Evolutionary conservation across 2,329 filamentous ascomycete species (phyloP), one percentile per base, ranked within the genome.

Genomic region (Ceratocystis huliohia): DNA sequence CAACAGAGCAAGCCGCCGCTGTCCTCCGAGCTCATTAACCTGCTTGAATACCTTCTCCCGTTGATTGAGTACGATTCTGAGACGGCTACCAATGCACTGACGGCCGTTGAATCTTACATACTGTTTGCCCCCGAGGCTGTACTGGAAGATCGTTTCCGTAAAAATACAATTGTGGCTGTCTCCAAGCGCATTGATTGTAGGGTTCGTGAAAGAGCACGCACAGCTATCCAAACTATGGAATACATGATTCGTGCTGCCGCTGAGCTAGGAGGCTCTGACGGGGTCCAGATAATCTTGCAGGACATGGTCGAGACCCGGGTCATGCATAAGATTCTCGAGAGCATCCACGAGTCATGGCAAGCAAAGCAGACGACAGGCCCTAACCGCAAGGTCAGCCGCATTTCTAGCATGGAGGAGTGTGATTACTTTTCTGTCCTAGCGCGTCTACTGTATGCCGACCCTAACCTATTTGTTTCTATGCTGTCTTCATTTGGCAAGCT

Each of bases 401-500:
- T 96, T 44, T 87, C 88, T 71, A 84, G 86, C 13, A 81, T 91
- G 10, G 86, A 89, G 0, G 86, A 96, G 72, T 88, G 88, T 0
- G 89, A 96, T 73, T 96, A 96, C 74, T 88, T 96, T 72, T 83
- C 85, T 3, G 85, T 97, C 1, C 80, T 99, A 1, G 87, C 90
- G 1, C 87, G 92, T 1, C 81, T 97, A 17, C 84, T 87, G 0
- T 77, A 96, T 1, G 85, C 86, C 0, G 88, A 88, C 46, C 89
- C 92, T 0, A 76, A 76, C 1, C 78, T 88, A 1, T 88, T 96
- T 70, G 77, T 86, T 3, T 79, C 82, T 20, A 77, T 85, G 74
- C 74, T 87, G 20, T 74, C 75, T 20, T 76, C 77, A 2, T 76
- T 81, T 68, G 78, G 78, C 1, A 72, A 74, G 6, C 69, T 83